Evolutionary conservation across 2,329 filamentous ascomycete genomes (phyloP).

Genomic region (Aspergillus sergii): DNA sequence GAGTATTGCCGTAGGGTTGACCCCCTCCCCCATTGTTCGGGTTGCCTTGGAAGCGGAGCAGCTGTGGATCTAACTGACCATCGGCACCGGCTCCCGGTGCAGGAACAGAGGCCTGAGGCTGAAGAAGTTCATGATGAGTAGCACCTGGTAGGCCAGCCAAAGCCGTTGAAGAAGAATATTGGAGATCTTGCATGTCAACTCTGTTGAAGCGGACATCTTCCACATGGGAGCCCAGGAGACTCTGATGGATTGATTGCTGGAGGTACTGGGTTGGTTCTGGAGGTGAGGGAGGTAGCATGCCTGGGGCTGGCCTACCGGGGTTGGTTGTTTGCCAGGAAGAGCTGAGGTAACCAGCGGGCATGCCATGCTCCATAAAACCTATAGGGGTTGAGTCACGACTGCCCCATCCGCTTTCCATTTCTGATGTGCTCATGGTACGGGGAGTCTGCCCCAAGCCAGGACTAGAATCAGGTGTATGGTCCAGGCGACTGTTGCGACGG

Average conservation of each 20-base stretch:
- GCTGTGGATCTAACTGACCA: conserved; percentile 46
- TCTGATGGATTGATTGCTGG: conserved; percentile 51
- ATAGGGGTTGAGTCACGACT: conserved; percentile 42
- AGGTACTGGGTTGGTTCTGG: conserved; percentile 55
- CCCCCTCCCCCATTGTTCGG: conserved; percentile 14
- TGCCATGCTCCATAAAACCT: conserved; percentile 28
- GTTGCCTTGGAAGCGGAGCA: conserved; percentile 36
- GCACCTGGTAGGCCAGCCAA: conserved; percentile 48
- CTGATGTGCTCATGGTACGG: conserved; percentile 30
- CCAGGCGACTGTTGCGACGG: conserved; percentile 32
- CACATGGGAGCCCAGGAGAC: conserved; percentile 36
- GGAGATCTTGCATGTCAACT: conserved; percentile 31
- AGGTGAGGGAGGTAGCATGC: conserved; percentile 48
- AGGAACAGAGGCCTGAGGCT: conserved; percentile 32
- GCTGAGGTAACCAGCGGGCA: conserved; percentile 37
- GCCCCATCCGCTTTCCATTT: conserved; percentile 28
- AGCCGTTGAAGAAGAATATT: conserved; percentile 34
- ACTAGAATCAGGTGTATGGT: conserved; percentile 21
- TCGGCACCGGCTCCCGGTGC: conserved; percentile 27
- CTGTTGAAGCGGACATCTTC: conserved; percentile 51
- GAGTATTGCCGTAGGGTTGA: conserved; percentile 19
- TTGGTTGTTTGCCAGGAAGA: conserved; percentile 57
- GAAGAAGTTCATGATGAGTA: conserved; percentile 47
- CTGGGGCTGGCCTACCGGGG: conserved; percentile 52
- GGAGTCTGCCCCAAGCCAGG: conserved; percentile 22